phyloP scores from a whole-genome alignment of 345 rosid genomes.

The Anacardium occidentale region DNA sequence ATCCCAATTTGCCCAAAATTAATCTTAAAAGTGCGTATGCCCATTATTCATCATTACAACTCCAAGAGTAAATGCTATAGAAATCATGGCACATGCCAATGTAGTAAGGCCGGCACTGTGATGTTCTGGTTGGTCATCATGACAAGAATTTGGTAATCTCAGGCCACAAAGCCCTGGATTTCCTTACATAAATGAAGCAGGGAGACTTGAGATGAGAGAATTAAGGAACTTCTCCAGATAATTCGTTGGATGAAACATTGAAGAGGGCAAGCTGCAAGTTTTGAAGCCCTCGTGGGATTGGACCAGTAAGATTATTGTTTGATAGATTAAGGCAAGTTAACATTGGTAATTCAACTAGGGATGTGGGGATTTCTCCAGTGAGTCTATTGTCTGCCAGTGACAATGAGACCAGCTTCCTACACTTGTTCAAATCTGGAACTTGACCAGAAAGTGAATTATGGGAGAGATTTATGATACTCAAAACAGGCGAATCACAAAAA shows the following conservation, averaged over 20 bases:
- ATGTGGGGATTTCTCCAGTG: slow-evolving; percentile 58
- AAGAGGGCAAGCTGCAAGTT: slow-evolving; percentile 89
- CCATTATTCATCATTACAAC: too few relatives aligned
- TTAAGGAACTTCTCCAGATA: slow-evolving; percentile 74
- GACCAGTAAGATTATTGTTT: slow-evolving; percentile 72
- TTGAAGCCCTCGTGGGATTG: slow-evolving; percentile 71
- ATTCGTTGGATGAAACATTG: slow-evolving; percentile 74
- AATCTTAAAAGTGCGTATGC: too few relatives aligned
- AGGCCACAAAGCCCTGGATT: slow-evolving; percentile 85
- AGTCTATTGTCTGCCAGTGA: slow-evolving; percentile 73
- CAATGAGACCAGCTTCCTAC: slow-evolving; percentile 84
- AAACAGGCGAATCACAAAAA: slow-evolving; percentile 85
- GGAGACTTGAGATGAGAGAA: slow-evolving; percentile 76
- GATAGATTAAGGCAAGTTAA: slow-evolving; percentile 91
- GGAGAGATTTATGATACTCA: slow-evolving; percentile 85
- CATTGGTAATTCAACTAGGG: slow-evolving; percentile 76
- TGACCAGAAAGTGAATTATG: slow-evolving; percentile 67
- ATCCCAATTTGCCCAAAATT: too few relatives aligned
- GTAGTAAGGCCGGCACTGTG: slow-evolving; percentile 38
- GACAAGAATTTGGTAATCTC: slow-evolving; percentile 64
- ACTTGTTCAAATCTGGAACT: slow-evolving; percentile 74
- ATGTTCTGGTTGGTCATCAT: slow-evolving; percentile 38
- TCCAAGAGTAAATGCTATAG: slow-evolving; percentile 59
- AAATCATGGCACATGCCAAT: slow-evolving; percentile 54
- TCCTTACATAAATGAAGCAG: slow-evolving; percentile 88